These are phyloP conservation scores for Solanum tacnaense DNA, from an alignment of 257 asterid genomes.

Conservation along the genomic window DNA sequence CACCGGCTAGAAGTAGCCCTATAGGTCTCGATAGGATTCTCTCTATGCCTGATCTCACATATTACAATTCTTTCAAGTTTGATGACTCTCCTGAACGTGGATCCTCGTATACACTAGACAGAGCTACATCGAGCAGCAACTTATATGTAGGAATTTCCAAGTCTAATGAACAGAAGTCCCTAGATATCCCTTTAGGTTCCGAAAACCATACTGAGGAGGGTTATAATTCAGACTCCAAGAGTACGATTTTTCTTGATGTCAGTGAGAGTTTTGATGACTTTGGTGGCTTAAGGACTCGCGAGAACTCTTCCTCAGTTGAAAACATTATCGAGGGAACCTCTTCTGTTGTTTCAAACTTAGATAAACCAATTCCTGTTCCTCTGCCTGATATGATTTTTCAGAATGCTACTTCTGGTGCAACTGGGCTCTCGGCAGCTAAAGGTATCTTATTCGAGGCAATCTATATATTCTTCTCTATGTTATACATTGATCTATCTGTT, in stretches of 20 bases:
- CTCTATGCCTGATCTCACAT: slow-evolving; percentile 69
- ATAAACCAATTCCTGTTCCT: slow-evolving; percentile 9
- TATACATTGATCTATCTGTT: not conserved
- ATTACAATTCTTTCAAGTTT: slow-evolving; percentile 24
- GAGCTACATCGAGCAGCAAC: not conserved
- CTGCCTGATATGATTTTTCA: slow-evolving; percentile 14
- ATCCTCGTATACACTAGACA: not conserved
- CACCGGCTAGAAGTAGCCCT: slow-evolving; percentile 8
- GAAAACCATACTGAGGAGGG: slow-evolving; percentile 8
- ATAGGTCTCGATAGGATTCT: slow-evolving; percentile 39
- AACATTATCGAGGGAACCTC: slow-evolving; percentile 4
- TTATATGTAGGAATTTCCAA: slow-evolving; percentile 7
- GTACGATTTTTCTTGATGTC: slow-evolving; percentile 8
- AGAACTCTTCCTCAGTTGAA: slow-evolving; percentile 17
- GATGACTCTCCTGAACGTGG: slow-evolving; percentile 25
- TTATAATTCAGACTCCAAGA: slow-evolving; percentile 14
- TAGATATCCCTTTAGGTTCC: slow-evolving; percentile 1
- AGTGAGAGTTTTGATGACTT: slow-evolving; percentile 21
- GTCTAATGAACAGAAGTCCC: slow-evolving; percentile 10
- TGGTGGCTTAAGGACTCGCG: slow-evolving; percentile 12
- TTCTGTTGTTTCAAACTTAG: not conserved
- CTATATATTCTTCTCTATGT: not conserved
- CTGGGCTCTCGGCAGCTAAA: not conserved
- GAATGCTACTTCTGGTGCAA: slow-evolving; percentile 12
- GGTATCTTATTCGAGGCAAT: slow-evolving; percentile 4